Evolutionary conservation across 441 rosid species (phyloP).

Genomic region (Populus hybrid): DNA sequence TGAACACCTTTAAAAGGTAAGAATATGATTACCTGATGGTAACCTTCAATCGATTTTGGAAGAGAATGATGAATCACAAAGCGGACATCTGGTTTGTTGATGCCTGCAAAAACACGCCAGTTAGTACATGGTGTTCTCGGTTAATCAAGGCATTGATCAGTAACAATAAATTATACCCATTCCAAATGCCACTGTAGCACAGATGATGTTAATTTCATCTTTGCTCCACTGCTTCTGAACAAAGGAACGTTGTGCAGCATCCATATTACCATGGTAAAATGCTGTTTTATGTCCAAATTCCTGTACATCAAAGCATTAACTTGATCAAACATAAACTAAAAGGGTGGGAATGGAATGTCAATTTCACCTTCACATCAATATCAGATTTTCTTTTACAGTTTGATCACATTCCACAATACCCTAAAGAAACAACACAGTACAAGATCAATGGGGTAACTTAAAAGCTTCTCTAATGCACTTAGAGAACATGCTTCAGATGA

Average conservation of each 20-base stretch:
- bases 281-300: slow-evolving; percentile 93
- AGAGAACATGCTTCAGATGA: too few relatives aligned
- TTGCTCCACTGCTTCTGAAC: slow-evolving; percentile 98
- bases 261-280: slow-evolving; percentile 97
- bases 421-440: neutral
- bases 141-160: slow-evolving; percentile 18
- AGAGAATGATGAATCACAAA: slow-evolving; percentile 49
- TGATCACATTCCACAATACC: neutral
- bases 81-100: slow-evolving; percentile 97
- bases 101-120: slow-evolving; percentile 50
- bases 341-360: slow-evolving; percentile 1
- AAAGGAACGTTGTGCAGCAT: slow-evolving; percentile 62
- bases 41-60: too few relatives aligned
- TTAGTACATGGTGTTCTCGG: slow-evolving; percentile 21
- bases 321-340: slow-evolving; percentile 17
- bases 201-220: slow-evolving; percentile 92
- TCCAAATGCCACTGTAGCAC: slow-evolving; percentile 99
- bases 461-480: too few relatives aligned
- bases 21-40: too few relatives aligned
- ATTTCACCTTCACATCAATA: neutral
- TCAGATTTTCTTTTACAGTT: neutral
- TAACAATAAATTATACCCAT: slow-evolving; percentile 64
- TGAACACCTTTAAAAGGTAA: too few relatives aligned
- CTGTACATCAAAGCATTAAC: slow-evolving; percentile 37
- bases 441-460: too few relatives aligned